A percentile compares a stretch with the other conserved stretches of the same genome.
These are phyloP conservation scores for Carallia brachiata DNA, from an alignment of 345 rosid species.

Conservation along the genomic window DNA sequence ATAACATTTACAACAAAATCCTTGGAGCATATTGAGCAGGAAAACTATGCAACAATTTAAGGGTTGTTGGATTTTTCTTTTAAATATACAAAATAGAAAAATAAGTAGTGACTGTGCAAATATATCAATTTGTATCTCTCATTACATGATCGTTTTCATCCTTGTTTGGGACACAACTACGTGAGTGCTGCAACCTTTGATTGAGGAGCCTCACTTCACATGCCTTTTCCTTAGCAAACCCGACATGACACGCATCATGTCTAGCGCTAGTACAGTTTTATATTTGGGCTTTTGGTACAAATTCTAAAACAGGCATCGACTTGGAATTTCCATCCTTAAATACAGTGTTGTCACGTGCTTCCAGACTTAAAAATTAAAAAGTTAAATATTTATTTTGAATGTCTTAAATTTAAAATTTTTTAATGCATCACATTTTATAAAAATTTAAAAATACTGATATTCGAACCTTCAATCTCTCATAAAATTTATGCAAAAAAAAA, in stretches of 20 bases:
- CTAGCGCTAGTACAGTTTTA: constrained; percentile 26
- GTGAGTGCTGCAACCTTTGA: constrained; percentile 30
- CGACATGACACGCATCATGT: constrained; percentile 60
- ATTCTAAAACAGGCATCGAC: constrained; percentile 13
- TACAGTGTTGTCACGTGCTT: constrained; percentile 36
- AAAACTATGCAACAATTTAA: too few relatives aligned
- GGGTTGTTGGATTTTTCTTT: neutral
- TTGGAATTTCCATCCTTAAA: constrained; percentile 22
- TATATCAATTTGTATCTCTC: neutral
- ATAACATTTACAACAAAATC: neutral
- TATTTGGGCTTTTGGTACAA: neutral
- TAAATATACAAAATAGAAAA: too few relatives aligned
- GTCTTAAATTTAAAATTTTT: too few relatives aligned
- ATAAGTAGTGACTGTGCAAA: neutral
- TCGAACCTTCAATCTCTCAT: too few relatives aligned
- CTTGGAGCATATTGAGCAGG: too few relatives aligned
- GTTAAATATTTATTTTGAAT: too few relatives aligned
- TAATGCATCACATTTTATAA: too few relatives aligned
- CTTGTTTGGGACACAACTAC: constrained; percentile 40
- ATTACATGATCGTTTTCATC: constrained; percentile 29
- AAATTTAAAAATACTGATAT: too few relatives aligned
- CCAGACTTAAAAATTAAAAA: neutral
- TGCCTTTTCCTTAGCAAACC: constrained; percentile 40
- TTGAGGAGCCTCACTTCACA: constrained; percentile 39
- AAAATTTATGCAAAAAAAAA: too few relatives aligned